Evolutionary conservation across 2,329 filamentous ascomycete species (phyloP), one percentile per base, ranked within the genome.

Genomic region (Juglanconis juglandina): DNA sequence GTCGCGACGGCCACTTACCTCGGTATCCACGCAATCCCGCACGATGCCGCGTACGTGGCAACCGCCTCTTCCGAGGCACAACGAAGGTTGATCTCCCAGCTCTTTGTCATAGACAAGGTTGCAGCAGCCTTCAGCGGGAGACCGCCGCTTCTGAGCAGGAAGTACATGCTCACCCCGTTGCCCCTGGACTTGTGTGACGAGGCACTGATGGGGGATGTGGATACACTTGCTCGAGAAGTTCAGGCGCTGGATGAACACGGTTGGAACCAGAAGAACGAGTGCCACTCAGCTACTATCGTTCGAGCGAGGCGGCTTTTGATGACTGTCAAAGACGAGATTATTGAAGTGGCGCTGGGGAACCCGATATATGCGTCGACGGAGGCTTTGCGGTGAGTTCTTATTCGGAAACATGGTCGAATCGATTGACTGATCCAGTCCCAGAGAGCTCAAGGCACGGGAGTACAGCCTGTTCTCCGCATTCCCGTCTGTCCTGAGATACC

Each of bases 281-380:
- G 84, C 0, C 72, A 78, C 24, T 67, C 78, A 0, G 72, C 75
- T 0, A 84, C 82, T 0, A 75, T 78, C 58, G 66, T 73, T 0
- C 73, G 83, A 33, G 77, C 80, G 0, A 77, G 79, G 49, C 74
- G 75, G 1, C 73, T 77, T 10, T 75, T 86, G 41, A 77, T 79
- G 2, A 67, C 75, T 0, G 75, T 87, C 7, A 75, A 81, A 2
- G 84, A 87, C 62, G 84, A 87, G 52, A 79, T 87, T 4, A 74
- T 87, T 4, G 81, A 86, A 63, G 74, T 87, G 30, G 82, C 83
- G 0, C 70, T 86, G 0, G 79, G 79, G 4, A 66, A 71, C 3
- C 68, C 68, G 58, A 68, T 70, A 6, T 70, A 73, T 9, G 74
- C 77, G 8, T 70, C 79, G 4, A 60, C 74, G 9, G 66, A 70